phyloP scores from a whole-genome alignment of 768 basidiomycete species.

The Serendipita vermifera region DNA sequence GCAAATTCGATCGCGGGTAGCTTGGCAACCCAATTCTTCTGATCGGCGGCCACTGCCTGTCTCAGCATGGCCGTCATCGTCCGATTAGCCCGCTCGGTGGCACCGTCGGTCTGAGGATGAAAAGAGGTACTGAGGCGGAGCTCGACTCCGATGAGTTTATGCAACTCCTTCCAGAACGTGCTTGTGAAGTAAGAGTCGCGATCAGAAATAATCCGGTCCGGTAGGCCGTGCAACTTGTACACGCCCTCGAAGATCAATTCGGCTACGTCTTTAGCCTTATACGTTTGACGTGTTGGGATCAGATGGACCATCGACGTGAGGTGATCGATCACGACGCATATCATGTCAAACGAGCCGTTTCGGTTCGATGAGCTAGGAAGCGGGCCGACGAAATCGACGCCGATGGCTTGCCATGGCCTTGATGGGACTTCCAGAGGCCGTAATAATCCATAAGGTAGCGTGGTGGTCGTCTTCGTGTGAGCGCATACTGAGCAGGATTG shows the following conservation, averaged over 20 bases:
- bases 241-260: constrained; percentile 26
- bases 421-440: constrained; percentile 22
- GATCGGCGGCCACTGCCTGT: constrained; percentile 17
- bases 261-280: constrained; percentile 25
- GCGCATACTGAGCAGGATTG: constrained; percentile 18
- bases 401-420: constrained; percentile 28
- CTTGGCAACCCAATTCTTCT: constrained; percentile 22
- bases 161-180: constrained; percentile 30
- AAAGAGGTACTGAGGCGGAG: constrained; percentile 29
- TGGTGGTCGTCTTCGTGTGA: constrained; percentile 14
- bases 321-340: constrained; percentile 20
- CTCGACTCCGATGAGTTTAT: constrained; percentile 22
- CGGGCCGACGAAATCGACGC: constrained; percentile 30
- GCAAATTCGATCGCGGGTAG: constrained; percentile 29
- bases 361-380: constrained; percentile 26
- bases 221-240: constrained; percentile 30
- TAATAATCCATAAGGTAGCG: constrained; percentile 22
- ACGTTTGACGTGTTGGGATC: constrained; percentile 22
- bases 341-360: constrained; percentile 18
- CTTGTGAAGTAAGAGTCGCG: constrained; percentile 32
- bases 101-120: constrained; percentile 33
- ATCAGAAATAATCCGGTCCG: constrained; percentile 29
- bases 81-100: constrained; percentile 27
- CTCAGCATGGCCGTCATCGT: constrained; percentile 24
- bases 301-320: constrained; percentile 21